phyloP scores from a whole-genome alignment of 1,284 basidiomycete species.

The Volvariella volvacea region DNA sequence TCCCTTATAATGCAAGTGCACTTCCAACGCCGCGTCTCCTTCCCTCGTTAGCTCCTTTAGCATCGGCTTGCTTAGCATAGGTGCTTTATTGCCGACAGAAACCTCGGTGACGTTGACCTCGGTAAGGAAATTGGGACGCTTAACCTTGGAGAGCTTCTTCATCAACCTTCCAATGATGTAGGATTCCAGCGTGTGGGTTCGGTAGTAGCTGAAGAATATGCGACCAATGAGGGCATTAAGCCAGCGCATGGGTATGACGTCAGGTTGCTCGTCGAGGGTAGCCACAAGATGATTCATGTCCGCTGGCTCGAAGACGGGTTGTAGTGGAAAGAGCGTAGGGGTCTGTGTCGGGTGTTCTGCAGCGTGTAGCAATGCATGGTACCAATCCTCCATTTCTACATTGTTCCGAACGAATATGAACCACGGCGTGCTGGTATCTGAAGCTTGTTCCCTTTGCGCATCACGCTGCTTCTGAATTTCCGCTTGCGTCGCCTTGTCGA shows the following conservation, averaged over 20 bases:
- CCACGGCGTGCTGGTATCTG: constrained; percentile 63
- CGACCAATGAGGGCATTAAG: constrained; percentile 91
- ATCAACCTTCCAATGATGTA: constrained; percentile 87
- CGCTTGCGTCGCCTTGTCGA: constrained; percentile 33
- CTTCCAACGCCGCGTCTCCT: constrained; percentile 87
- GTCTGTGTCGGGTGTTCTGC: constrained; percentile 54
- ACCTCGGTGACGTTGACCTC: constrained; percentile 87
- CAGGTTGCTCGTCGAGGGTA: constrained; percentile 86
- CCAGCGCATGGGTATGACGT: constrained; percentile 96
- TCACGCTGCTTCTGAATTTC: constrained; percentile 42
- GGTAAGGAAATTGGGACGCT: constrained; percentile 80
- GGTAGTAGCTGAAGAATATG: constrained; percentile 88
- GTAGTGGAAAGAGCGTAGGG: constrained; percentile 48
- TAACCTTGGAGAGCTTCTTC: constrained; percentile 90
- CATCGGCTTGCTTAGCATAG: constrained; percentile 91
- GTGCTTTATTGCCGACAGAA: constrained; percentile 79
- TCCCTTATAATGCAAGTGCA: constrained; percentile 79
- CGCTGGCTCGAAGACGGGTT: constrained; percentile 60
- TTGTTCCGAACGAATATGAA: constrained; percentile 85
- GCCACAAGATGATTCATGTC: constrained; percentile 85
- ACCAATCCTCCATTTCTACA: constrained; percentile 95
- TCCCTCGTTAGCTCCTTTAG: constrained; percentile 91
- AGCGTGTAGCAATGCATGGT: constrained; percentile 77
- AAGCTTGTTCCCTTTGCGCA: constrained; percentile 40
- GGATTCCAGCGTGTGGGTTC: constrained; percentile 73